Evolutionary conservation across 192 early-diverging fungal genomes (phyloP).

Genomic region (Entomortierella beljakovae): DNA sequence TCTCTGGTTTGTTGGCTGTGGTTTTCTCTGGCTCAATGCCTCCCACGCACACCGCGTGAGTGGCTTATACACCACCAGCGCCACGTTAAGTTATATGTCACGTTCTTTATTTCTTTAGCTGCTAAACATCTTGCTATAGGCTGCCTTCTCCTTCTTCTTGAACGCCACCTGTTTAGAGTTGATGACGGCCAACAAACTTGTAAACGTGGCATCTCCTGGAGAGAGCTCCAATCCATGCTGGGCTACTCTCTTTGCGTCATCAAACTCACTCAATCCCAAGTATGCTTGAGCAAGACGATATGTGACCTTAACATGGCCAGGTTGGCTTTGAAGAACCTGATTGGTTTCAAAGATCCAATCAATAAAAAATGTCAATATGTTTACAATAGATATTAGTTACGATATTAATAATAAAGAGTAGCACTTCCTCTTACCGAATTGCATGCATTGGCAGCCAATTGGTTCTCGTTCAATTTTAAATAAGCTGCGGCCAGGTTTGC

Average conservation of each 20-base stretch:
- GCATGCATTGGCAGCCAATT: constrained; percentile 43
- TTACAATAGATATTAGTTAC: background rate
- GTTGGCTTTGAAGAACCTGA: constrained; percentile 44
- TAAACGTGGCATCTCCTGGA: constrained; percentile 42
- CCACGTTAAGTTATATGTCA: too few species aligned
- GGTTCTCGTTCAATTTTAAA: constrained; percentile 48
- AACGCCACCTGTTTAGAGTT: constrained; percentile 34
- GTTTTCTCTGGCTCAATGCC: too few species aligned
- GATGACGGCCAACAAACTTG: constrained; percentile 39
- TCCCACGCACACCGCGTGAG: background rate
- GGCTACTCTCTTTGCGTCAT: constrained; percentile 46
- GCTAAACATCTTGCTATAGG: constrained; percentile 56
- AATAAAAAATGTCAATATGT: background rate
- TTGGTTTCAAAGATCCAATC: background rate
- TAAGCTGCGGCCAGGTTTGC: constrained; percentile 54
- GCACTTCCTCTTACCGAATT: constrained; percentile 1
- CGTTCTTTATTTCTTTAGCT: constrained; percentile 7
- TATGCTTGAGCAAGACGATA: constrained; percentile 60
- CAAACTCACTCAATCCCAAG: constrained; percentile 53
- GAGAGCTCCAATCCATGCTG: constrained; percentile 47
- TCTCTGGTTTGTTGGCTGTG: too few species aligned
- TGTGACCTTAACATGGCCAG: constrained; percentile 52
- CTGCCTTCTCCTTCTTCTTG: constrained; percentile 53
- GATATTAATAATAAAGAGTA: background rate
- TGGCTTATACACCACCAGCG: background rate